A percentile compares a stretch with the other conserved stretches of the same genome.
Evolutionary conservation across 495 filamentous ascomycete species (phyloP).

Genomic region (Tuber melanosporum): DNA sequence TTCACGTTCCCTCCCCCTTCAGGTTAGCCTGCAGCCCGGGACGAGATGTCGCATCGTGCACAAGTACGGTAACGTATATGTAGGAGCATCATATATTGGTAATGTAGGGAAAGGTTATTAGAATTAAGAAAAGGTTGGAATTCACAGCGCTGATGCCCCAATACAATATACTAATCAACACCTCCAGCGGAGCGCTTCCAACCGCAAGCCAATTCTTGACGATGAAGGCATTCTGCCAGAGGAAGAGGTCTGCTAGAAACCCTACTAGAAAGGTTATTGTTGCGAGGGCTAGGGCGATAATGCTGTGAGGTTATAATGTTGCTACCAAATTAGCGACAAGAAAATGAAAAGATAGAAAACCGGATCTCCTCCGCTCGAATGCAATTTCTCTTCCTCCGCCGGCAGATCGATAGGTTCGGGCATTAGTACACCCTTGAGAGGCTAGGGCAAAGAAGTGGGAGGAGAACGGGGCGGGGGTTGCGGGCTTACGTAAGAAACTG

Average conservation of each 20-base stretch:
- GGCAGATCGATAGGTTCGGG: constrained; percentile 42
- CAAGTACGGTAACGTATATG: neutral
- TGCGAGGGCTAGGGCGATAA: constrained; percentile 67
- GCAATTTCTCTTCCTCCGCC: constrained; percentile 56
- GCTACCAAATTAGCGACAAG: constrained; percentile 23
- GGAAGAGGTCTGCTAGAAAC: constrained; percentile 67
- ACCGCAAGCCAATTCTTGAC: constrained; percentile 69
- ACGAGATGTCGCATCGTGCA: neutral
- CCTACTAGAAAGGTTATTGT: constrained; percentile 62
- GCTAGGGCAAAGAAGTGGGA: neutral
- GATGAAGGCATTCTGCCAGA: constrained; percentile 58
- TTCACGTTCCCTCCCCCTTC: neutral
- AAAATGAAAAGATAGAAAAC: constrained; percentile 39
- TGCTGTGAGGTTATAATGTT: constrained; percentile 47
- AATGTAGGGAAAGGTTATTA: constrained; percentile 9
- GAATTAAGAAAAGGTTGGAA: constrained; percentile 12
- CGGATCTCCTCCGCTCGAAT: constrained; percentile 51
- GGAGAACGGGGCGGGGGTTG: constrained; percentile 2
- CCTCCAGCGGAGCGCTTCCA: constrained; percentile 68
- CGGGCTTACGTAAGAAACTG: constrained; percentile 43
- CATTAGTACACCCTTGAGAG: constrained; percentile 1
- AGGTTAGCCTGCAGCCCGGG: neutral
- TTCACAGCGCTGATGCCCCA: constrained; percentile 60
- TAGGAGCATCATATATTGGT: neutral
- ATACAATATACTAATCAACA: constrained; percentile 78